Conservation (phyloP, 78 protist genomes). For the Salpingoeca rosetta region DNA sequence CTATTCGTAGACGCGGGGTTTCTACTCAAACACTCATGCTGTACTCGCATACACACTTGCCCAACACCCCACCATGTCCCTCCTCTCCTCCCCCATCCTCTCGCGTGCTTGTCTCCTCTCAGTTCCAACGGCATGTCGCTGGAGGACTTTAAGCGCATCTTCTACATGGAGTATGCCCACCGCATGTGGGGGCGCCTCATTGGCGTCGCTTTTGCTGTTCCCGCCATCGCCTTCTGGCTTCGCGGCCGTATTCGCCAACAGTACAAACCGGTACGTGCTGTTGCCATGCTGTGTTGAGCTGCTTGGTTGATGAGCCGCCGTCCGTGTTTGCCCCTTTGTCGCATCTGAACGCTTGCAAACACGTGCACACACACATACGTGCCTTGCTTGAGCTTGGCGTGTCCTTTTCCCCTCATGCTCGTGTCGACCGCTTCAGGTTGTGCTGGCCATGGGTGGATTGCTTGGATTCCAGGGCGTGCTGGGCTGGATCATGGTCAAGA, state of each 20-base stretch:
- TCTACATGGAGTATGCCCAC: conserved; percentile 78
- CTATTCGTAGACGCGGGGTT: no score
- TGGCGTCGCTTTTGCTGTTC: conserved; percentile 70
- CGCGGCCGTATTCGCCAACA: conserved; percentile 24
- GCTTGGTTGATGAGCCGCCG: background rate
- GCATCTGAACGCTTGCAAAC: no score
- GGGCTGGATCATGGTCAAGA: conserved; percentile 91
- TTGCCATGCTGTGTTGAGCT: no score
- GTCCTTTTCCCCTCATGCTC: no score
- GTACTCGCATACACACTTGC: background rate
- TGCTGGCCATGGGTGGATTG: background rate
- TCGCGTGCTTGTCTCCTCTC: background rate
- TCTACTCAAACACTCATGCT: background rate
- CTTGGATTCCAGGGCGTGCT: conserved; percentile 56
- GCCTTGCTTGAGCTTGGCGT: no score
- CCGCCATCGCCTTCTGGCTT: conserved; percentile 43
- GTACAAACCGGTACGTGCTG: background rate
- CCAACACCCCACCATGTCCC: background rate
- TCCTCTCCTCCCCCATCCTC: background rate
- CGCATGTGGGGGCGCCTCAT: conserved; percentile 60
- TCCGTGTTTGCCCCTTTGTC: no score
- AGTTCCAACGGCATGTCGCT: conserved; percentile 31
- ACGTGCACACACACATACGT: no score
- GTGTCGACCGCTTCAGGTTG: background rate
- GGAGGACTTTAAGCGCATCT: conserved; percentile 73